Evolutionary conservation across 2,329 filamentous ascomycete genomes (phyloP), one percentile per base, ranked within the genome.

Genomic region (Cordyceps farinosa): DNA sequence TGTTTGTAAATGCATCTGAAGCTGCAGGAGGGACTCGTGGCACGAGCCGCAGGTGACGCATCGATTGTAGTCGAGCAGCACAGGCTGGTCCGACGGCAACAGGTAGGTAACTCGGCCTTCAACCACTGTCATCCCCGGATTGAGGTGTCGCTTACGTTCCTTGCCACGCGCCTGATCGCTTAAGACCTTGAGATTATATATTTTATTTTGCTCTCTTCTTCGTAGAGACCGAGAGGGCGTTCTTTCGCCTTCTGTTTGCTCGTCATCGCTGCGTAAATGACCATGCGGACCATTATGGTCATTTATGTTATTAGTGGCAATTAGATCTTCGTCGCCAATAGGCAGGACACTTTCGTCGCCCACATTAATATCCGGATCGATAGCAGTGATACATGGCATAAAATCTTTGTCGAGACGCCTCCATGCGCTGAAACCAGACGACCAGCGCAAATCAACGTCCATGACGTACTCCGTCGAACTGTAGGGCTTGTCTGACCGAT

Each of bases 111-210:
- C 78, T 65, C 71, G 76, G 68, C 76, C 80, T 67, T 78, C 78
- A 62, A 72, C 74, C 44, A 65, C 64, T 30, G 65, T 68, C 54
- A 56, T 71, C 66, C 69, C 62, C 65, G 65, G 66, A 64, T 71
- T 67, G 63, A 69, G 65, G 62, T 69, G 69, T 69, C 77, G 77
- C 66, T 80, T 82, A 65, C 77, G 78, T 50, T 81, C 80, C 67
- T 78, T 82, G 4, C 84, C 83, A 58, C 84, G 79, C 6, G 83
- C 83, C 67, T 83, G 82, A 67, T 84, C 83, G 70, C 81, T 87
- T 17, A 87, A 73, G 13, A 81, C 76, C 69, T 86, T 87, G 44
- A 87, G 72, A 66, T 88, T 88, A 69, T 88, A 88, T 29, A 79
- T 78, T 65, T 82, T 81, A 62, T 79, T 80, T 48, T 75, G 76